A percentile compares a stretch with the other conserved stretches of the same genome.
phyloP scores from a whole-genome alignment of 805 yeast genomes.

The Candida germanica region DNA sequence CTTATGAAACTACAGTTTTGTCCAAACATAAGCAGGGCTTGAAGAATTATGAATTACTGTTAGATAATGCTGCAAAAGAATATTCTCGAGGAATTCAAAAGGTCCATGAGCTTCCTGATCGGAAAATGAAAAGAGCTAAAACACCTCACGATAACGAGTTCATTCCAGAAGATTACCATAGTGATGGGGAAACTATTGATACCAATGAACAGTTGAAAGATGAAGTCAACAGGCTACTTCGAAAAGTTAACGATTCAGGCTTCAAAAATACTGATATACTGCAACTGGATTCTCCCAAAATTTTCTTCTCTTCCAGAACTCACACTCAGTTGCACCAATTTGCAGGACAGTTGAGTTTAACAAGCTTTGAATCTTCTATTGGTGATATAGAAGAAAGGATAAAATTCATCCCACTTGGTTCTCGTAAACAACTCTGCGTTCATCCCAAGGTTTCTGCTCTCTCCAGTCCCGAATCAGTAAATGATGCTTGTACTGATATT shows the following conservation, averaged over 20 bases:
- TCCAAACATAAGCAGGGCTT: slow-evolving; percentile 24
- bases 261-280: slow-evolving; percentile 17
- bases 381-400: slow-evolving; percentile 46
- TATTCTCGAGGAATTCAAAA: slow-evolving; percentile 14
- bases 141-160: slow-evolving; percentile 14
- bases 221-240: slow-evolving; percentile 42
- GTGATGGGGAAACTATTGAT: slow-evolving; percentile 21
- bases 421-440: slow-evolving; percentile 82
- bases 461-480: slow-evolving; percentile 52
- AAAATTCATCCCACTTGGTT: slow-evolving; percentile 72
- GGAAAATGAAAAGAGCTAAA: slow-evolving; percentile 7
- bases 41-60: slow-evolving; percentile 39
- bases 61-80: slow-evolving; percentile 31
- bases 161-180: slow-evolving; percentile 35
- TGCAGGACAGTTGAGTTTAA: slow-evolving; percentile 62
- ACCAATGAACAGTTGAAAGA: slow-evolving; percentile 13
- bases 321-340: slow-evolving; percentile 87
- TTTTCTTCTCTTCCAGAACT: slow-evolving; percentile 79
- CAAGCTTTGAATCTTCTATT: slow-evolving; percentile 63
- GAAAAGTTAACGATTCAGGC: slow-evolving; percentile 32
- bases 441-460: slow-evolving; percentile 56
- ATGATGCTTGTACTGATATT: slow-evolving; percentile 77
- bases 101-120: slow-evolving; percentile 13
- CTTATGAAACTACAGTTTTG: slow-evolving; percentile 29
- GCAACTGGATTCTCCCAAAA: slow-evolving; percentile 24